phyloP scores from a whole-genome alignment of 2,329 filamentous ascomycete genomes.

The Xylariales sp. region DNA sequence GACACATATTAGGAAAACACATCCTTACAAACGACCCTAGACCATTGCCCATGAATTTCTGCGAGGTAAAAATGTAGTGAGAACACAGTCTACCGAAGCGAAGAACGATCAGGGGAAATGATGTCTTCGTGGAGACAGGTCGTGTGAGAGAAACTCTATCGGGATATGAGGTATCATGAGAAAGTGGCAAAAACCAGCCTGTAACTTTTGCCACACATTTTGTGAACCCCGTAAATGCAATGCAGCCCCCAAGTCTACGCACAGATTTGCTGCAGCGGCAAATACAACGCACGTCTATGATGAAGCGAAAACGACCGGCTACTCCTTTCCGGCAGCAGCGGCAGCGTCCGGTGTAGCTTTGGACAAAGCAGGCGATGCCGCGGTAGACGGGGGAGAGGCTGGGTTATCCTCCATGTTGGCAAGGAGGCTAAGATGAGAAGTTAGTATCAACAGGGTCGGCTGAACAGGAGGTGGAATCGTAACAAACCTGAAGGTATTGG shows the following conservation, averaged over 20 bases:
- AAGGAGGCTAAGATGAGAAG: slow-evolving; percentile 42
- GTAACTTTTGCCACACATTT: slow-evolving; percentile 41
- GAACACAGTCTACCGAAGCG: slow-evolving; percentile 15
- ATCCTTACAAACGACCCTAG: slow-evolving; percentile 2
- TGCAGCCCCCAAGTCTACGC: slow-evolving; percentile 38
- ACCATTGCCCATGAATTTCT: neutral
- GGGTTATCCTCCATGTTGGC: slow-evolving; percentile 59
- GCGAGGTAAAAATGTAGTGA: slow-evolving; percentile 12
- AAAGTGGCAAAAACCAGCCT: slow-evolving; percentile 28
- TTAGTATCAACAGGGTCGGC: slow-evolving; percentile 22
- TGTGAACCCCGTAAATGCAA: slow-evolving; percentile 40
- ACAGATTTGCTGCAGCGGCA: slow-evolving; percentile 29
- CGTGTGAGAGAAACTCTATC: slow-evolving; percentile 27
- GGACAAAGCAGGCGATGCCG: slow-evolving; percentile 60
- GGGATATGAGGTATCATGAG: slow-evolving; percentile 39
- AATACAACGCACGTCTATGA: slow-evolving; percentile 30
- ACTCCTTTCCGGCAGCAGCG: slow-evolving; percentile 44
- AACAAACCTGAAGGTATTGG: slow-evolving; percentile 90
- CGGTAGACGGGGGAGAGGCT: slow-evolving; percentile 65
- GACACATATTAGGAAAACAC: slow-evolving; percentile 2
- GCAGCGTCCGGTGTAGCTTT: slow-evolving; percentile 55
- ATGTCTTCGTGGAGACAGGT: slow-evolving; percentile 22
- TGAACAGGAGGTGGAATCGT: neutral
- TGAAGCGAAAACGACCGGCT: slow-evolving; percentile 32
- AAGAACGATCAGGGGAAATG: slow-evolving; percentile 17